Evolutionary conservation across 371 early-diverging fungal species (phyloP), one percentile per base, ranked within the genome.

Genomic region (Coemansia sp.): DNA sequence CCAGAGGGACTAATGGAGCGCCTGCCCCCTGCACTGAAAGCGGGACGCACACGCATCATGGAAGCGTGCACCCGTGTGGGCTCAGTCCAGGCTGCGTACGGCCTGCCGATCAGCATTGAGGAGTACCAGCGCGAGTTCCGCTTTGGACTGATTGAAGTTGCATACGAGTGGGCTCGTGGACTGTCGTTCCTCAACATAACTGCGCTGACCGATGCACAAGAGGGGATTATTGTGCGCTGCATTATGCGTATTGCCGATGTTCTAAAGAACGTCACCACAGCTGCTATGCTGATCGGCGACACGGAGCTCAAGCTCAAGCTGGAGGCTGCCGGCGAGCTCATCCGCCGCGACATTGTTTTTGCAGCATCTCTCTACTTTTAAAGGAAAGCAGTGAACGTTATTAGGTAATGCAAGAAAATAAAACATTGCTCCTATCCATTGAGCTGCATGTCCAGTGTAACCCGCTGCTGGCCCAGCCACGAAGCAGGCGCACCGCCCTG

Each of bases 281-380:
- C 99, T 0, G 96, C 99, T 1, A 81, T 93, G 62, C 88, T 96
- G 80, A 93, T 99, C 39, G 99, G 99, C 7, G 96, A 99, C 79
- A 87, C 91, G 0, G 87, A 87, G 50, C 85, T 99, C 51, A 95
- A 91, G 75, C 89, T 89, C 53, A 95, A 97, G 83, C 97, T 99
- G 94, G 94, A 95, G 67, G 87, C 90, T 54, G 99, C 97, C 4
- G 88, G 92, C 53, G 89, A 88, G 70, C 84, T 90, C 30, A 98
- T 99, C 71, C 93, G 96, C 71, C 90, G 99, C 66, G 99, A 99
- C 81, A 99, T 99, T 83, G 97, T 99, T 20, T 99, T 99, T 93
- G 96, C 98, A 0, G 93, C 94, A 20, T 93, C 93, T 62, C 86
- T 99, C 80, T 92, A 92, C 75, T 80, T 88, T 53, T 80, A 80